Conservation (phyloP, 2,329 filamentous ascomycete genomes). For the Curvularia hawaiiensis region DNA sequence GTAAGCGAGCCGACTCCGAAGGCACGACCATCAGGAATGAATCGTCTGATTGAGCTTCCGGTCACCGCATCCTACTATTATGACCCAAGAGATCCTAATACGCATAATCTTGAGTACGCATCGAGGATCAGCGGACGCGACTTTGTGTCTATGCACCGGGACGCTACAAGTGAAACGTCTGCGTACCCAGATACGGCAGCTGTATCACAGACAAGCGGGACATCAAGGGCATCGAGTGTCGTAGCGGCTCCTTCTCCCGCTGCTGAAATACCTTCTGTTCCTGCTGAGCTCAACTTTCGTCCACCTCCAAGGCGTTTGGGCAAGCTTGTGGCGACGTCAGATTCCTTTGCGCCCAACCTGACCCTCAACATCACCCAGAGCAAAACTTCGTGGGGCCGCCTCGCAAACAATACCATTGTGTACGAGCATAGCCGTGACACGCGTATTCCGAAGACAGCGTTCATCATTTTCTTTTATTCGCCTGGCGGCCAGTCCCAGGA, state of each 20-base stretch:
- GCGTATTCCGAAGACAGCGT: constrained; percentile 79
- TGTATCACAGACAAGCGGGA: constrained; percentile 28
- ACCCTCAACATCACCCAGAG: constrained; percentile 68
- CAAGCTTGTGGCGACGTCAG: constrained; percentile 66
- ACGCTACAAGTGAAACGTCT: constrained; percentile 25
- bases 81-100: constrained; percentile 50
- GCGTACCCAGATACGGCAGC: constrained; percentile 38
- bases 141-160: constrained; percentile 38
- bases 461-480: constrained; percentile 66
- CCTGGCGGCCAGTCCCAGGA: constrained; percentile 75
- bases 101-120: constrained; percentile 55
- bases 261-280: constrained; percentile 28
- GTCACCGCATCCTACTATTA: constrained; percentile 53
- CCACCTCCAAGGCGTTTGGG: constrained; percentile 60
- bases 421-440: constrained; percentile 68
- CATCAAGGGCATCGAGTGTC: constrained; percentile 20
- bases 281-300: constrained; percentile 40
- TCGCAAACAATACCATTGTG: constrained; percentile 68
- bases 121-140: constrained; percentile 53
- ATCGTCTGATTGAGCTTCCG: constrained; percentile 52
- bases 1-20: constrained; percentile 47
- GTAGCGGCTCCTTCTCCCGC: constrained; percentile 25
- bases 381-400: constrained; percentile 79
- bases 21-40: constrained; percentile 43
- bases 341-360: constrained; percentile 68